phyloP scores from a whole-genome alignment of 2,329 filamentous ascomycete species.

The Pseudogymnoascus pannorum region DNA sequence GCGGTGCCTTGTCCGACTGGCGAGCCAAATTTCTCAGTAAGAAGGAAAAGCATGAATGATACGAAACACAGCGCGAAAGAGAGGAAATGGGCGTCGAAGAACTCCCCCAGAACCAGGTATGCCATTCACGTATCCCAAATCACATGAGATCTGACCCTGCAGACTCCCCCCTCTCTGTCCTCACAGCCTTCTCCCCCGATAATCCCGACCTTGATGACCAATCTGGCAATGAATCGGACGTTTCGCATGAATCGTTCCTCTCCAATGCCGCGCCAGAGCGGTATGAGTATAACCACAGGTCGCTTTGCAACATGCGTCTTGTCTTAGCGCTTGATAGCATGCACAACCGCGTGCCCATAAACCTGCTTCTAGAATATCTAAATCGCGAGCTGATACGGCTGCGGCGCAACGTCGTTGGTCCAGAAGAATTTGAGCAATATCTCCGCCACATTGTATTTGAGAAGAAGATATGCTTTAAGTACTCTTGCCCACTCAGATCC shows the following conservation, averaged over 20 bases:
- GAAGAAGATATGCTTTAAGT: slow-evolving; percentile 1
- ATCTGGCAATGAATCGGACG: slow-evolving; percentile 1
- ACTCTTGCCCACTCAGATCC: background rate
- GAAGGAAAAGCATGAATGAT: slow-evolving; percentile 1
- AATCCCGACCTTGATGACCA: background rate
- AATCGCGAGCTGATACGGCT: background rate
- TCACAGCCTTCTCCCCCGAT: background rate
- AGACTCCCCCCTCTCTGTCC: background rate
- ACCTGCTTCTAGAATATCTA: background rate
- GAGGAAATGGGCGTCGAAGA: background rate
- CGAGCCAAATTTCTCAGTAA: background rate
- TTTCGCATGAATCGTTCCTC: background rate
- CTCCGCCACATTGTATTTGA: background rate
- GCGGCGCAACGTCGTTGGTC: background rate
- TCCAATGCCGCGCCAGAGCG: background rate
- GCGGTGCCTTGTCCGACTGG: background rate
- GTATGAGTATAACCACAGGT: background rate
- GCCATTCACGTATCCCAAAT: background rate
- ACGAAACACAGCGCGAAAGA: background rate
- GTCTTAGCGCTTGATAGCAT: background rate
- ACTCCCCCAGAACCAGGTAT: slow-evolving; percentile 2
- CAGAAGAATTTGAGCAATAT: background rate
- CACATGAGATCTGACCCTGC: background rate
- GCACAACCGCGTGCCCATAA: slow-evolving; percentile 3
- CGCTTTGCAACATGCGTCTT: background rate